Evolutionary conservation across 805 yeast genomes (phyloP).

Genomic region (Cyberlindnera americana): DNA sequence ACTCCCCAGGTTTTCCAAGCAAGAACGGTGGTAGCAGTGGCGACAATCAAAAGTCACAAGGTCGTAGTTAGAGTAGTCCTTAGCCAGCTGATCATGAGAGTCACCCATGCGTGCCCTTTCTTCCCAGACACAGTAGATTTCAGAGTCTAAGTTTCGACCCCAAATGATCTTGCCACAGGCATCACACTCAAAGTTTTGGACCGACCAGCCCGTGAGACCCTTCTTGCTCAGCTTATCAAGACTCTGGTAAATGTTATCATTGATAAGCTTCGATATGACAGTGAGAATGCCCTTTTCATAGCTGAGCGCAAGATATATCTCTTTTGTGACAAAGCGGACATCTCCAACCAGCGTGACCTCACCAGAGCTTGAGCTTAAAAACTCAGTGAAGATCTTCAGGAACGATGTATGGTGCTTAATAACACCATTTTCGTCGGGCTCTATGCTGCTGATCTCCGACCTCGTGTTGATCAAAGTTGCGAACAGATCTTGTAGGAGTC

Average conservation of each 20-base stretch:
- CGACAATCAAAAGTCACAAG: conserved; percentile 58
- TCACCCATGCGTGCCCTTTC: conserved; percentile 28
- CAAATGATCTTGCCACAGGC: conserved; percentile 72
- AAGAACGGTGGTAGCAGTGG: conserved; percentile 61
- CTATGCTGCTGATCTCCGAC: conserved; percentile 24
- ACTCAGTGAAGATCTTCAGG: conserved; percentile 49
- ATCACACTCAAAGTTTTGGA: conserved; percentile 55
- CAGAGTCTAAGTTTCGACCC: conserved; percentile 58
- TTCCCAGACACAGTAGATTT: conserved; percentile 57
- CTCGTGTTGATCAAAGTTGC: conserved; percentile 35
- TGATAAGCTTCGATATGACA: conserved; percentile 50
- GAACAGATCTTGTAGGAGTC: conserved; percentile 40
- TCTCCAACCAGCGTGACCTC: conserved; percentile 54
- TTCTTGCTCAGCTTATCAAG: conserved; percentile 40
- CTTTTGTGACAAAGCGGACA: conserved; percentile 55
- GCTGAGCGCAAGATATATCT: conserved; percentile 59
- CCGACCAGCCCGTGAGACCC: conserved; percentile 62
- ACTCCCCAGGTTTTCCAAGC: conserved; percentile 47
- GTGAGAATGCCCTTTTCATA: conserved; percentile 57
- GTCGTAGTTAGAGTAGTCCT: conserved; percentile 16
- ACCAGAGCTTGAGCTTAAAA: conserved; percentile 46
- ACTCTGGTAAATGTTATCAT: conserved; percentile 50
- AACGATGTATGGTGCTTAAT: conserved; percentile 37
- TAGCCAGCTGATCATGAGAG: not conserved
- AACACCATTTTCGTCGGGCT: conserved; percentile 15